Evolutionary conservation across 1,139 yeast genomes (phyloP), one percentile per base, ranked within the genome.

Genomic region (Hyphopichia khmerensis): DNA sequence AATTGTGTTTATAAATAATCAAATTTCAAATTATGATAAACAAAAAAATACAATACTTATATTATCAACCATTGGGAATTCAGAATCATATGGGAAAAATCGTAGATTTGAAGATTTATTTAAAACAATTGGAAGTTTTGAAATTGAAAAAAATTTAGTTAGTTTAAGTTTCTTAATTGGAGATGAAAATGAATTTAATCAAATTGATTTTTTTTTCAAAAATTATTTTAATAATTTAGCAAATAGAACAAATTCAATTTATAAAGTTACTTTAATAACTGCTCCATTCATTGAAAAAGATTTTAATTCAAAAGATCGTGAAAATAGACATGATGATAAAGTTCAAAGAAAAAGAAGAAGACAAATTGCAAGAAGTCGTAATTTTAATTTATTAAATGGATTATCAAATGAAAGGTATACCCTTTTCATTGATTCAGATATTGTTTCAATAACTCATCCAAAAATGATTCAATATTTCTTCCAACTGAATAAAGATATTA

Each of bases 371-470:
- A 56, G 66, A 41, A 48, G 65, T 21, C 52, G 75, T 40, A 69
- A 69, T 49, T 69, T 67, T 48, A 49, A 66, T n/a, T 39, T 69
- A n/a, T 55, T 56, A 27, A 51, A 59, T 39, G 51, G 62, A 2
- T 51, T 68, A 37, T 50, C 46, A 11, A 40, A 47, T 24, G 49
- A 47, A 40, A 45, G 51, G 35, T 69, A 65, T 46, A 60, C 77
- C 1, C 44, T 77, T n/a, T 75, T 70, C 43, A 44, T 77, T 16
- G 81, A 77, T 50, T 59, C 76, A 7, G 80, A 76, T 46, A 62
- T 76, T 33, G 50, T 60, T 24, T 49, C 55, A 30, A 45, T 74
- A 19, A 59, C 67, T 8, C 47, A 60, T 19, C 42, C 53, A 4
- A 53, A 60, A 11, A 53, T 74, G 56, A 42, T 74, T 9, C 35